Conservation (phyloP, 495 filamentous ascomycete species). For the Aspergillus funiculosus region DNA sequence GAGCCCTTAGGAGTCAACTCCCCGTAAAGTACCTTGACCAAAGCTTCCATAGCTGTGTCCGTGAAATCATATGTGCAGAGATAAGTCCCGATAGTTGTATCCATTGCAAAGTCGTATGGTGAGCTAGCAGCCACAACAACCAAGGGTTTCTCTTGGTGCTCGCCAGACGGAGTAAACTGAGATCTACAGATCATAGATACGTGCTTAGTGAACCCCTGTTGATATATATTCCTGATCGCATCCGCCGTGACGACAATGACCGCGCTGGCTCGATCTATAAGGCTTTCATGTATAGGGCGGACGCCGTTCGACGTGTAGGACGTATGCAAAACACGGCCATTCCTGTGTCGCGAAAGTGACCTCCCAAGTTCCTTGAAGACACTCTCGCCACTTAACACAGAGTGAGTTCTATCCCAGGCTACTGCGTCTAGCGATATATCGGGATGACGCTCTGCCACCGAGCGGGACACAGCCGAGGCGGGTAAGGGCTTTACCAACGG, state of each 20-base stretch:
- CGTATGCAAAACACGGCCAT: conserved; percentile 78
- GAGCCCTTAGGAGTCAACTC: conserved; percentile 65
- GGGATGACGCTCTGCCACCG: conserved; percentile 45
- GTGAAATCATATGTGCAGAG: conserved; percentile 93
- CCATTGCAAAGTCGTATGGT: conserved; percentile 93
- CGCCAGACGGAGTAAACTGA: conserved; percentile 47
- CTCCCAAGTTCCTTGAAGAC: conserved; percentile 81
- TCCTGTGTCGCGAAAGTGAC: conserved; percentile 72
- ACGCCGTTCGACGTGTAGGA: conserved; percentile 89
- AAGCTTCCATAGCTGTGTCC: conserved; percentile 75
- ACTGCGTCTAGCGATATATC: conserved; percentile 50
- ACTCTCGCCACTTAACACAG: conserved; percentile 79
- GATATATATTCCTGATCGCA: conserved; percentile 83
- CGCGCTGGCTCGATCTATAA: conserved; percentile 78
- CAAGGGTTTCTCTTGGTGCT: conserved; percentile 58
- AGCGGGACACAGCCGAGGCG: conserved; percentile 65
- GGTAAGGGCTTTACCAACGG: conserved; percentile 81
- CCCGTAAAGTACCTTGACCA: conserved; percentile 76
- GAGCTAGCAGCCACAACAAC: conserved; percentile 87
- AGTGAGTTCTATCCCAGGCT: conserved; percentile 53
- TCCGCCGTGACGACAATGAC: conserved; percentile 87
- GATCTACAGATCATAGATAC: conserved; percentile 91
- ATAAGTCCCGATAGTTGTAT: conserved; percentile 77
- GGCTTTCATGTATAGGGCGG: conserved; percentile 79
- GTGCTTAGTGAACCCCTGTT: conserved; percentile 87